These are phyloP conservation scores for Lepidium sativum DNA, from an alignment of 345 rosid species.

Conservation along the genomic window DNA sequence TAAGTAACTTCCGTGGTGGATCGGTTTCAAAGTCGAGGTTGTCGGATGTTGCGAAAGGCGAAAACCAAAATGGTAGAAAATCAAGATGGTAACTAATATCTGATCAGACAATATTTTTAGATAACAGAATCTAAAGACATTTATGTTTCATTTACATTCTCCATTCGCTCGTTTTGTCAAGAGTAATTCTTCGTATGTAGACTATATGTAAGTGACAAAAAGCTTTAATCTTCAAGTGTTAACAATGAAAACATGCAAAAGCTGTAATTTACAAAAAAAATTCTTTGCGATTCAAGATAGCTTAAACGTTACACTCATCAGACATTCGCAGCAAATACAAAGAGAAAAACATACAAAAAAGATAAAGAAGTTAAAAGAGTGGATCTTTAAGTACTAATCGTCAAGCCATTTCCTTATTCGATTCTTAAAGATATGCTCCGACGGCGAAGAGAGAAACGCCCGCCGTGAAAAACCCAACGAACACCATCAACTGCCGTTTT, in stretches of 20 bases:
- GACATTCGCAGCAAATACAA: not conserved
- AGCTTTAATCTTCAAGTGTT: not conserved
- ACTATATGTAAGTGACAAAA: not conserved
- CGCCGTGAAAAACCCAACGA: slow-evolving; percentile 32
- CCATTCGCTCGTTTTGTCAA: slow-evolving; percentile 15
- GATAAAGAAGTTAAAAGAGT: too few relatives aligned
- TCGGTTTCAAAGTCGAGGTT: slow-evolving; percentile 52
- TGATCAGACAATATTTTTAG: not conserved
- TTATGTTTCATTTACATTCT: not conserved
- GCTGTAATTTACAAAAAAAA: too few relatives aligned
- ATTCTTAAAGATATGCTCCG: slow-evolving; percentile 59
- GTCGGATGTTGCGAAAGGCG: slow-evolving; percentile 38
- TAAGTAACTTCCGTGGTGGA: slow-evolving; percentile 43
- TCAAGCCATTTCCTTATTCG: slow-evolving; percentile 61
- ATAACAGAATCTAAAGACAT: slow-evolving; percentile 1
- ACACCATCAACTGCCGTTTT: slow-evolving; percentile 39
- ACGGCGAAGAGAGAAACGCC: slow-evolving; percentile 41
- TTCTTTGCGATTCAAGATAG: not conserved
- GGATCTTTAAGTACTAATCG: slow-evolving; percentile 12
- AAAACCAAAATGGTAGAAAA: slow-evolving; percentile 46
- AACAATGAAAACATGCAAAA: slow-evolving; percentile 14
- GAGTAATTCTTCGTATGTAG: slow-evolving; percentile 14
- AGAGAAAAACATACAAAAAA: not conserved
- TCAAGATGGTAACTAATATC: slow-evolving; percentile 45
- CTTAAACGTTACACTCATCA: too few relatives aligned